Evolutionary conservation across 176 grass and related monocot species (phyloP).

Genomic region (Carex pumila): DNA sequence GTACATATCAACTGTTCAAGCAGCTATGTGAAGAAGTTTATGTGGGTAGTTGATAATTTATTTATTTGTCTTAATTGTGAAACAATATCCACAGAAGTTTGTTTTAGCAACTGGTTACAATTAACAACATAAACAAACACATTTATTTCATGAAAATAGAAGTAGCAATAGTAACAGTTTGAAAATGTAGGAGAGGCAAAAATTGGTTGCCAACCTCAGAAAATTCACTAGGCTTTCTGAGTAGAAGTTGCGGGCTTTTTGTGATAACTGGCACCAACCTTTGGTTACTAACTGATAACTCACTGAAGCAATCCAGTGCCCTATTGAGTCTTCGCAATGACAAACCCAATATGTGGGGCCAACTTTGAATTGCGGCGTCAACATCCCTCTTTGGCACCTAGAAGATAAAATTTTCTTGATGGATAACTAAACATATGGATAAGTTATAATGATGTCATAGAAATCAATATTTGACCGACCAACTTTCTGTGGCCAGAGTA

Average conservation of each 20-base stretch:
- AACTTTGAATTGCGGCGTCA: conserved; percentile 51
- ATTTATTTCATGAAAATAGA: conserved; percentile 1
- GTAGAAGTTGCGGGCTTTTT: conserved; percentile 80
- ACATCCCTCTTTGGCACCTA: conserved; percentile 49
- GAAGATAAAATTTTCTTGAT: conserved; percentile 17
- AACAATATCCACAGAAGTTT: neutral
- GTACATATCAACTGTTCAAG: neutral
- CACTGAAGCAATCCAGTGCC: conserved; percentile 49
- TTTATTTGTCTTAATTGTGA: neutral
- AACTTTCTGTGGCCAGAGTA: neutral
- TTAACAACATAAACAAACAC: neutral
- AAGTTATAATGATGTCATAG: neutral
- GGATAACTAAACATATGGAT: neutral
- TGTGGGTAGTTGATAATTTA: neutral
- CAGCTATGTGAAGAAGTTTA: neutral
- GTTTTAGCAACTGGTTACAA: neutral
- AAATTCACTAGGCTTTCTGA: conserved; percentile 70
- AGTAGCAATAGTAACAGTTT: neutral
- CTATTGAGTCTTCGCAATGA: conserved; percentile 59
- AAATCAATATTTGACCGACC: neutral
- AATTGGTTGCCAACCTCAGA: conserved; percentile 38
- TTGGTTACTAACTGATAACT: conserved; percentile 57
- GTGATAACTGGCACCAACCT: conserved; percentile 66
- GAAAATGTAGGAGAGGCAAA: neutral
- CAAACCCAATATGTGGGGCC: conserved; percentile 80